A percentile compares a stretch with the other conserved stretches of the same genome.
Evolutionary conservation across 495 filamentous ascomycete species (phyloP).

Genomic region (Recurvomyces mirabilis): DNA sequence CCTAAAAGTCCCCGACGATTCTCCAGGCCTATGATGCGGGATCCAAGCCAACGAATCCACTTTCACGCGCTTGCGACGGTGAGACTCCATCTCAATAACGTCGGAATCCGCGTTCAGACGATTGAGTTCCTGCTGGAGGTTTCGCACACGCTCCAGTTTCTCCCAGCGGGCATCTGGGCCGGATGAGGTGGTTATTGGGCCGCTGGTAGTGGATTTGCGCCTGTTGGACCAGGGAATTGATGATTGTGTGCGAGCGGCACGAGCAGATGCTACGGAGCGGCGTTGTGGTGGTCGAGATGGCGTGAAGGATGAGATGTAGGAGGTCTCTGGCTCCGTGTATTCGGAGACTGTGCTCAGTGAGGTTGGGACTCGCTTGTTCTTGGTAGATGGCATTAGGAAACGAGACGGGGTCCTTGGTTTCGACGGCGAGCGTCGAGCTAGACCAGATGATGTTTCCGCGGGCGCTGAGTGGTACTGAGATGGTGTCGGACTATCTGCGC

Average conservation of each 20-base stretch:
- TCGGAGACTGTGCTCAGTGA: conserved; percentile 16
- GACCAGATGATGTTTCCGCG: not conserved
- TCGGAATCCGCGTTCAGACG: conserved; percentile 12
- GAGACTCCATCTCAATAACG: conserved; percentile 13
- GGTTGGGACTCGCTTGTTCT: conserved; percentile 8
- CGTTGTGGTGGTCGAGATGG: not conserved
- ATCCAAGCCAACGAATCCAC: conserved; percentile 16
- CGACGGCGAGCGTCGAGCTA: too few relatives aligned
- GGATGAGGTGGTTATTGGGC: not conserved
- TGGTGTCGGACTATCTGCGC: not conserved
- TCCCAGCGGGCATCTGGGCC: conserved; percentile 9
- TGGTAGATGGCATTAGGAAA: conserved; percentile 8
- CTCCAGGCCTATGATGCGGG: conserved; percentile 19
- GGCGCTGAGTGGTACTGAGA: not conserved
- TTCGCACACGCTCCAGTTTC: conserved; percentile 4
- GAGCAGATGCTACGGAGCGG: conserved; percentile 1
- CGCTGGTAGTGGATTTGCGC: not conserved
- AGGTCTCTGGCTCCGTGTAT: conserved; percentile 8
- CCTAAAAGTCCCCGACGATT: conserved; percentile 10
- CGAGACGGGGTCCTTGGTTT: conserved; percentile 1
- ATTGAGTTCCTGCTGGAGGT: conserved; percentile 6
- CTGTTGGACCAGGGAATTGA: conserved; percentile 2
- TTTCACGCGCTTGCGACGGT: conserved; percentile 18
- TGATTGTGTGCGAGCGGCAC: not conserved
- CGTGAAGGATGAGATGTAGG: not conserved